phyloP scores from a whole-genome alignment of 2,329 filamentous ascomycete species.

The Fusarium cicatricum region DNA sequence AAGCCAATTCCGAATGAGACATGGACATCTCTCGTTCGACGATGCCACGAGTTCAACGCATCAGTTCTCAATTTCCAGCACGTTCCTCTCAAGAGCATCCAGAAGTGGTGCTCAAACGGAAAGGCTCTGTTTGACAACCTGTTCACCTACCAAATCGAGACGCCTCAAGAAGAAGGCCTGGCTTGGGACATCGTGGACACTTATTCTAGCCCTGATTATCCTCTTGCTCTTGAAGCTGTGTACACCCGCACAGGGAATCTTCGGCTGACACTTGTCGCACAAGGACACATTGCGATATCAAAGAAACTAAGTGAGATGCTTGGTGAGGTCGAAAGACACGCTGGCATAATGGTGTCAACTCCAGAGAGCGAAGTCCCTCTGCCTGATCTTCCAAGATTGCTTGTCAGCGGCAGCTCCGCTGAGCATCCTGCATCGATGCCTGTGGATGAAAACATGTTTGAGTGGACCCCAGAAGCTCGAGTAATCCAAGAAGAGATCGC shows the following conservation, averaged over 20 bases:
- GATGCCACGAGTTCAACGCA: conserved; percentile 76
- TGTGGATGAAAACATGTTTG: conserved; percentile 49
- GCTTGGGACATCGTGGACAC: conserved; percentile 66
- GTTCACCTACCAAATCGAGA: conserved; percentile 78
- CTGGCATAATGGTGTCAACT: conserved; percentile 16
- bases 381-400: background rate
- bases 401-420: background rate
- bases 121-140: conserved; percentile 78
- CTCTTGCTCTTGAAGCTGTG: conserved; percentile 78
- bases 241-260: conserved; percentile 59
- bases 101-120: conserved; percentile 75
- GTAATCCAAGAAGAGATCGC: conserved; percentile 70
- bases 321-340: conserved; percentile 47
- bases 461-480: conserved; percentile 65
- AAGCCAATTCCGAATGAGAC: conserved; percentile 53
- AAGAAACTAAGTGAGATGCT: conserved; percentile 45
- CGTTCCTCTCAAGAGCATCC: conserved; percentile 78
- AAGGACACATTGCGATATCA: conserved; percentile 51
- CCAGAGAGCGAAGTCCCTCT: conserved; percentile 17
- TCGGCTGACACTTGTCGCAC: conserved; percentile 66
- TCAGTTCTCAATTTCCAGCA: conserved; percentile 73
- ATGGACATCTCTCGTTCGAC: conserved; percentile 67
- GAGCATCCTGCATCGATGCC: conserved; percentile 45
- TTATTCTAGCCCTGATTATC: conserved; percentile 69
- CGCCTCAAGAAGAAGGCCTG: conserved; percentile 39